A percentile compares a stretch with the other conserved stretches of the same genome.
Evolutionary conservation across 2,329 filamentous ascomycete genomes (phyloP).

Genomic region (Fusarium subtropicale): DNA sequence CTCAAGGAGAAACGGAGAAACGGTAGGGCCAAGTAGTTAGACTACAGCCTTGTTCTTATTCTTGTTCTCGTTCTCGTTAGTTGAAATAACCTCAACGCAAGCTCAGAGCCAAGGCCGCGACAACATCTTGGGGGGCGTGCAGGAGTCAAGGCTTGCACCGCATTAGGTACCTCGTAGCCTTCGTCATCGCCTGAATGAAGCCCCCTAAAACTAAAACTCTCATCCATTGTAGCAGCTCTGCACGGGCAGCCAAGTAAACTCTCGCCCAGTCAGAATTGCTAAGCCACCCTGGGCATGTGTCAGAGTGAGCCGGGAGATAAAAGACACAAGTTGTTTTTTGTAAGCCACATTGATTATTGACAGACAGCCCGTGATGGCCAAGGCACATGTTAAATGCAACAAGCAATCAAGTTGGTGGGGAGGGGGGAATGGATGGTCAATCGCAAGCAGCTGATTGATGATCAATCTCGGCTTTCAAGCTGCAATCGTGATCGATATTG

Average conservation of each 20-base stretch:
- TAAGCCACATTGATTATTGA: constrained; percentile 22
- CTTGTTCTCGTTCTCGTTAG: constrained; percentile 10
- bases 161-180: not conserved
- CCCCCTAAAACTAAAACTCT: not conserved
- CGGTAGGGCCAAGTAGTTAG: constrained; percentile 15
- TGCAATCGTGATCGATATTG: not conserved
- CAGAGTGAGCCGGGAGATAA: constrained; percentile 23
- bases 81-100: constrained; percentile 19
- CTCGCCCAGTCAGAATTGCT: constrained; percentile 17
- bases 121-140: constrained; percentile 18
- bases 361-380: not conserved
- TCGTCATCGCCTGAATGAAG: constrained; percentile 5
- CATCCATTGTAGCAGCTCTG: constrained; percentile 6
- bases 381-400: constrained; percentile 12
- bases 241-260: constrained; percentile 12
- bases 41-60: constrained; percentile 1
- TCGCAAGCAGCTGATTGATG: constrained; percentile 13
- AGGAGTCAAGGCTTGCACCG: not conserved
- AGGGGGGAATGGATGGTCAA: not conserved
- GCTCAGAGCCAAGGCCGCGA: constrained; percentile 21
- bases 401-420: constrained; percentile 5
- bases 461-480: constrained; percentile 7
- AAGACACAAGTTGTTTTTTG: constrained; percentile 10
- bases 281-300: constrained; percentile 38
- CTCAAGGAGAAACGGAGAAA: constrained; percentile 34